A percentile compares a stretch with the other conserved stretches of the same genome.
Evolutionary conservation across 805 yeast genomes (phyloP).

Genomic region (Metschnikowia dekortorum): DNA sequence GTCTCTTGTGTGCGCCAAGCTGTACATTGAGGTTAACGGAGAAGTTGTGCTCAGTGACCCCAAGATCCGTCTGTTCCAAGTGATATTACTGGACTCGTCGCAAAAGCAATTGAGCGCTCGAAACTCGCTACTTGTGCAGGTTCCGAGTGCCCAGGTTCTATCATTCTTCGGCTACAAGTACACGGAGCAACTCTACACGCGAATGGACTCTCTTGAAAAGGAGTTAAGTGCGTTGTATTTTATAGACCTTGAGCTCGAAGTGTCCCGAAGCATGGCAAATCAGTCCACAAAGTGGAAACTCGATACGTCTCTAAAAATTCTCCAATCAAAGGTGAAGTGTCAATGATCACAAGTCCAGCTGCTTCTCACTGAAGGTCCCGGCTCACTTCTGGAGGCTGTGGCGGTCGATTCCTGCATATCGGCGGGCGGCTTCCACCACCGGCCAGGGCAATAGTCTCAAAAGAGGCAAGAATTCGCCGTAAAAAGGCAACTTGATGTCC

Average conservation of each 20-base stretch:
- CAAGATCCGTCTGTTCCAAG: constrained; percentile 19
- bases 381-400: background rate
- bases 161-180: constrained; percentile 12
- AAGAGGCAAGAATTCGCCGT: constrained; percentile 70
- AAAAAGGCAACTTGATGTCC: constrained; percentile 68
- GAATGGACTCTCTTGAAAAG: constrained; percentile 3
- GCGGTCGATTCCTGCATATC: constrained; percentile 63
- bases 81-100: constrained; percentile 19
- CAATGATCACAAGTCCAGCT: background rate
- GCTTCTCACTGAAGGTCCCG: background rate
- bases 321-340: constrained; percentile 3
- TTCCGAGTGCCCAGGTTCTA: constrained; percentile 8
- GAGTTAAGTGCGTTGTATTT: constrained; percentile 4
- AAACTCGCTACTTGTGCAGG: constrained; percentile 7
- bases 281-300: constrained; percentile 9
- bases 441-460: constrained; percentile 74
- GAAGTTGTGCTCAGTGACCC: constrained; percentile 22
- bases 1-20: constrained; percentile 25
- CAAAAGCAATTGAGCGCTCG: background rate
- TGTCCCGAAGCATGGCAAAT: constrained; percentile 4
- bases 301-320: constrained; percentile 8
- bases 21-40: constrained; percentile 13
- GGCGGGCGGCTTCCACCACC: constrained; percentile 49
- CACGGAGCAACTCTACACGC: constrained; percentile 17
- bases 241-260: constrained; percentile 6